These are phyloP conservation scores for Plasmodium gallinaceum DNA, from an alignment of 169 alveolate species.

Conservation along the genomic window DNA sequence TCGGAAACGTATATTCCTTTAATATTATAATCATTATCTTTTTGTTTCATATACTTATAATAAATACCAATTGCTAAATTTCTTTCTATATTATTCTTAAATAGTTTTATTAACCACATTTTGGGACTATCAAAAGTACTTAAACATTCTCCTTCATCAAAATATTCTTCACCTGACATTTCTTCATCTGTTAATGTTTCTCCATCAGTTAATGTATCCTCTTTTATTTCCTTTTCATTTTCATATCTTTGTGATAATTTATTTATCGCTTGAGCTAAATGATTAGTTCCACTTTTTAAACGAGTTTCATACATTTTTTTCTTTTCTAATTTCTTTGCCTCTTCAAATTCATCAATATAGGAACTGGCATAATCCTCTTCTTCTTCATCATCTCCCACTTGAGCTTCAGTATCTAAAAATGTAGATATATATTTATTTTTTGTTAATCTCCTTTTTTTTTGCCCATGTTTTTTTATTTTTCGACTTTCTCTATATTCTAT, in stretches of 20 bases:
- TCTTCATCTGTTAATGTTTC: conserved; percentile 82
- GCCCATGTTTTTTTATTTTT: neutral
- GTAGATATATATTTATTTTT: conserved; percentile 83
- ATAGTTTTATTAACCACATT: conserved; percentile 87
- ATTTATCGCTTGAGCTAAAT: conserved; percentile 88
- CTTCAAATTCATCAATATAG: conserved; percentile 86
- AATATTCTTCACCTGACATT: conserved; percentile 63
- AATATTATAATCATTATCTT: conserved; percentile 84
- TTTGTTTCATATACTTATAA: conserved; percentile 85
- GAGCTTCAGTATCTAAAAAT: conserved; percentile 90
- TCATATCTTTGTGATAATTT: conserved; percentile 88
- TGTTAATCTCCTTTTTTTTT: conserved; percentile 25
- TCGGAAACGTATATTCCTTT: conserved; percentile 89
- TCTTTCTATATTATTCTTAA: conserved; percentile 82
- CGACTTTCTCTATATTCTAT: neutral
- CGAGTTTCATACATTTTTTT: conserved; percentile 79
- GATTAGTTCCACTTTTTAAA: conserved; percentile 88
- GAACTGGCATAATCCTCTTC: conserved; percentile 90
- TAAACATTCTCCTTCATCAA: conserved; percentile 40
- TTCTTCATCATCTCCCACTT: conserved; percentile 84
- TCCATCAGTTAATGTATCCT: conserved; percentile 78
- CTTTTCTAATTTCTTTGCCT: conserved; percentile 83
- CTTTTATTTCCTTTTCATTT: conserved; percentile 82
- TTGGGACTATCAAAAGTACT: conserved; percentile 86
- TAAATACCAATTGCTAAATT: conserved; percentile 85